These are phyloP conservation scores for Schizonepeta tenuifolia DNA, from an alignment of 257 asterid species.

Conservation along the genomic window DNA sequence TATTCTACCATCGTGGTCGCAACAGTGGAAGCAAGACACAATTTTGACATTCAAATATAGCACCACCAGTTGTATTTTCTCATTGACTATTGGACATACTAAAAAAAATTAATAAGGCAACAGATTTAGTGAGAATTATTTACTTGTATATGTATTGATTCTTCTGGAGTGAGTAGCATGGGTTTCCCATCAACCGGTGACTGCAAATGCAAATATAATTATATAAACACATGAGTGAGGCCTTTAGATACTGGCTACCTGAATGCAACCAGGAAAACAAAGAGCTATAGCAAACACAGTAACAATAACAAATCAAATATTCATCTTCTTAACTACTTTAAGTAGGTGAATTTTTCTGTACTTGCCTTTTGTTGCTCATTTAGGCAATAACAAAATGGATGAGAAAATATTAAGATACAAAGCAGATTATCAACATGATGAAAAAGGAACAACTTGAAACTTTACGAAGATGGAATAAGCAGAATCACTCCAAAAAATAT, in stretches of 20 bases:
- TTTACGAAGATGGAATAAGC: background rate
- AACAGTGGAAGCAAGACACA: background rate
- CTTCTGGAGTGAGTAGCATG: constrained; percentile 98
- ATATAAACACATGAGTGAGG: constrained; percentile 16
- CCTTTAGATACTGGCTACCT: constrained; percentile 9
- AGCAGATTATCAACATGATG: background rate
- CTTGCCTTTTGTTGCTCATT: background rate
- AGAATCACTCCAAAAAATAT: background rate
- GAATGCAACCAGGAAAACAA: constrained; percentile 23
- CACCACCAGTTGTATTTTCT: background rate
- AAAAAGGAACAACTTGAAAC: background rate
- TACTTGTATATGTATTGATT: constrained; percentile 96
- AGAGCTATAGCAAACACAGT: background rate
- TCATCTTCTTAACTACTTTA: constrained; percentile 4
- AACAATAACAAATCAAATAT: background rate
- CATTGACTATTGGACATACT: constrained; percentile 9
- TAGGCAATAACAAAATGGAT: background rate
- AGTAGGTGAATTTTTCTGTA: background rate
- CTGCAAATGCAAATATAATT: constrained; percentile 55
- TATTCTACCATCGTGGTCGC: background rate
- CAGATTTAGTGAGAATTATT: constrained; percentile 11
- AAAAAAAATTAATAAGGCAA: constrained; percentile 7
- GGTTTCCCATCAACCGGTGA: constrained; percentile 99
- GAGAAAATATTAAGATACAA: background rate
- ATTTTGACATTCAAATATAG: background rate